These are phyloP conservation scores for Lignosus rhinocerotis DNA, from an alignment of 1,284 basidiomycete genomes.

Conservation along the genomic window DNA sequence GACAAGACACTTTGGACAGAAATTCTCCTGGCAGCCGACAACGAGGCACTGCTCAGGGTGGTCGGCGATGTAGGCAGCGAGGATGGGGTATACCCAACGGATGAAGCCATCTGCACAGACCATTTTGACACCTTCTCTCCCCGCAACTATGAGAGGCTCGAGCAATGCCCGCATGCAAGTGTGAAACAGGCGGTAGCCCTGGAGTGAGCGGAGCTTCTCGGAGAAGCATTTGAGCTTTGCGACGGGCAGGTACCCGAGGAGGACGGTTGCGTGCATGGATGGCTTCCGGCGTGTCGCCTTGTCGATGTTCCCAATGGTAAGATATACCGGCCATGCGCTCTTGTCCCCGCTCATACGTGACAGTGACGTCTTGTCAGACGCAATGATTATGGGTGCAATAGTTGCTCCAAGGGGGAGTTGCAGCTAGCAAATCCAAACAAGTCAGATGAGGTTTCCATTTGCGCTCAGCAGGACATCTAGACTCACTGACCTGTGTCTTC, in stretches of 20 bases:
- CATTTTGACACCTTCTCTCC: slow-evolving; percentile 34
- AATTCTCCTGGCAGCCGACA: slow-evolving; percentile 23
- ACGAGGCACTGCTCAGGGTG: slow-evolving; percentile 43
- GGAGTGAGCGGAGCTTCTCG: slow-evolving; percentile 13
- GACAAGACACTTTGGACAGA: slow-evolving; percentile 24
- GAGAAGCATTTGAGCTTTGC: slow-evolving; percentile 40
- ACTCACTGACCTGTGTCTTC: slow-evolving; percentile 34
- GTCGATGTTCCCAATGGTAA: slow-evolving; percentile 40
- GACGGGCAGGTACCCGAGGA: slow-evolving; percentile 44
- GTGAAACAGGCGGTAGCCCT: slow-evolving; percentile 31
- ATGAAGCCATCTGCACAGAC: slow-evolving; percentile 37
- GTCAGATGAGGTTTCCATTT: background rate
- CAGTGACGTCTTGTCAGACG: slow-evolving; percentile 42
- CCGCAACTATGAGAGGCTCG: slow-evolving; percentile 34
- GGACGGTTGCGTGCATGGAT: slow-evolving; percentile 29
- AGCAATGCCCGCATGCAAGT: slow-evolving; percentile 26
- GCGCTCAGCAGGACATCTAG: background rate
- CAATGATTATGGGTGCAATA: slow-evolving; percentile 38
- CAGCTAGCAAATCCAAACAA: slow-evolving; percentile 18
- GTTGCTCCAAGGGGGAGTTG: slow-evolving; percentile 32
- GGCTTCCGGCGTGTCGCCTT: slow-evolving; percentile 34
- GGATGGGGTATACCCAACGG: slow-evolving; percentile 34
- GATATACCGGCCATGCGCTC: slow-evolving; percentile 40
- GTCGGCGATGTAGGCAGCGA: slow-evolving; percentile 45
- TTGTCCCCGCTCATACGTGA: slow-evolving; percentile 39